Conservation (phyloP, 1,284 basidiomycete species). For the Coniferiporia weirii region DNA sequence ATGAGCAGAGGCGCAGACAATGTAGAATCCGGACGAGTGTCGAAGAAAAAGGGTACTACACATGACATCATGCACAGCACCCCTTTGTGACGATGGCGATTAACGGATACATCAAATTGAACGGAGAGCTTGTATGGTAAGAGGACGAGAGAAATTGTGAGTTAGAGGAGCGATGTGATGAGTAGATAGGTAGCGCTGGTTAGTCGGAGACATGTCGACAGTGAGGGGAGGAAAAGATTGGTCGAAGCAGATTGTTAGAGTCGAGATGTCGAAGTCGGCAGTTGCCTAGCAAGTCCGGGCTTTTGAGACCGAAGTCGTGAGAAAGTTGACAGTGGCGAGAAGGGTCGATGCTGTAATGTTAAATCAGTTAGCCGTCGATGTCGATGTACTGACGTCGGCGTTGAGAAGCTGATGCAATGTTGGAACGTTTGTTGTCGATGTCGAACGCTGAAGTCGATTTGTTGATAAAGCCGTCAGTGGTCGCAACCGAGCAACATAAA, state of each 20-base stretch:
- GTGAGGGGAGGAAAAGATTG: not conserved
- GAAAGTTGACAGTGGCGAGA: not conserved
- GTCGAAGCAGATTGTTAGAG: not conserved
- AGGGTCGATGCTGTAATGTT: not conserved
- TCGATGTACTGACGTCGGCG: conserved; percentile 1
- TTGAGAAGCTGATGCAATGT: not conserved
- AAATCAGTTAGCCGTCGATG: not conserved
- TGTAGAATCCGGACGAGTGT: no score
- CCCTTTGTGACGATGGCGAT: no score
- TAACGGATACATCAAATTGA: not conserved
- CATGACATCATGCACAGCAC: no score
- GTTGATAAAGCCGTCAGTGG: conserved; percentile 9
- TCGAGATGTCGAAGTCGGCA: not conserved
- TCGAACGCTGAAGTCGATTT: not conserved
- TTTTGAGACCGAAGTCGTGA: not conserved
- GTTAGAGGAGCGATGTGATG: not conserved
- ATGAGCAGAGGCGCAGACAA: not conserved
- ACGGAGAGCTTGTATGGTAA: not conserved
- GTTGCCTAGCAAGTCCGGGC: not conserved
- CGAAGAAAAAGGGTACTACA: no score
- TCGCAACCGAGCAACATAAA: conserved; percentile 3
- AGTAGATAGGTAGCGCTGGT: not conserved
- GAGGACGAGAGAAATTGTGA: not conserved
- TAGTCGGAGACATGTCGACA: not conserved
- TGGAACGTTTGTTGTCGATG: no score